Percentiles rank a stretch among this genome's conserved stretches.
Evolutionary conservation across 2,329 filamentous ascomycete genomes (phyloP).

Genomic region (Alternaria dauci): DNA sequence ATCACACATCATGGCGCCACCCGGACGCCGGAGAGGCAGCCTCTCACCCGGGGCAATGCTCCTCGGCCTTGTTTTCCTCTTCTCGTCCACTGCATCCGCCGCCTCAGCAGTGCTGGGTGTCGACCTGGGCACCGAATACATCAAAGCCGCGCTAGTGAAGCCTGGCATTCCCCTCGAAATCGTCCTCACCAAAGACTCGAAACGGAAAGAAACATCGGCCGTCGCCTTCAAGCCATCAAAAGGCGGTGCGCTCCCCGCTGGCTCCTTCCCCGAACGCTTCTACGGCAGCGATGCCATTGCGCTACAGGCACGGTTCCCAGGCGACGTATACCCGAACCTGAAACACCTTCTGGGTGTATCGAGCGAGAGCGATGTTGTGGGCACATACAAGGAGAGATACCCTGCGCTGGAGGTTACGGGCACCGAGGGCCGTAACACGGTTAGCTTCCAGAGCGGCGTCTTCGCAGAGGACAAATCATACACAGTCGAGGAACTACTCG

Average conservation of each 20-base stretch:
- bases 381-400: conserved; percentile 77
- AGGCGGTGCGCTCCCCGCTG: conserved; percentile 64
- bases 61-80: conserved; percentile 62
- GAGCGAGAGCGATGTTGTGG: conserved; percentile 64
- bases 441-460: conserved; percentile 81
- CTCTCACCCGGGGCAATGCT: conserved; percentile 58
- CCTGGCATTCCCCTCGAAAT: conserved; percentile 97
- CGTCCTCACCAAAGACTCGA: conserved; percentile 95
- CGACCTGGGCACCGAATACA: conserved; percentile 94
- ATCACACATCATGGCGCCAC: conserved; percentile 55
- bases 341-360: conserved; percentile 87
- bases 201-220: conserved; percentile 91
- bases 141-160: conserved; percentile 96
- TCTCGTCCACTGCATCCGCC: conserved; percentile 65
- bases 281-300: conserved; percentile 94
- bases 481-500: conserved; percentile 89
- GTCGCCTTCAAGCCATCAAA: conserved; percentile 92
- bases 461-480: conserved; percentile 69
- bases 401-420: conserved; percentile 77
- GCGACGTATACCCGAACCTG: conserved; percentile 93
- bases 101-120: conserved; percentile 86
- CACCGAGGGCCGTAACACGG: conserved; percentile 67
- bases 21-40: conserved; percentile 53
- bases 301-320: conserved; percentile 84
- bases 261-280: conserved; percentile 79